Percentiles rank a stretch among this genome's conserved stretches.
Conservation (phyloP, 495 filamentous ascomycete species). For the Aspergillus nidulans region DNA sequence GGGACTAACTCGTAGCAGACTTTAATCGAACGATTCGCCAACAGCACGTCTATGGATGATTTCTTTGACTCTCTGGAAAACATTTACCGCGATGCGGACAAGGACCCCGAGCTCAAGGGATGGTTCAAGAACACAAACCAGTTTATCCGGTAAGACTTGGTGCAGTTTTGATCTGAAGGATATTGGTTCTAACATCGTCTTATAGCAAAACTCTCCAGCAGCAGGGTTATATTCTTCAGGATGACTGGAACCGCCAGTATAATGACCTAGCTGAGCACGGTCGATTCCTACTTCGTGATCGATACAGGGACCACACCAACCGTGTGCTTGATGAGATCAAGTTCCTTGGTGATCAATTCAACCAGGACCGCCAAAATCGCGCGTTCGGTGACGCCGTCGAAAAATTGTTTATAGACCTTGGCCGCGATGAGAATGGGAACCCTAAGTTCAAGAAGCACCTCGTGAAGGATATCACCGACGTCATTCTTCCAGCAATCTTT, state of each 20-base stretch:
- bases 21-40: constrained; percentile 92
- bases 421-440: constrained; percentile 79
- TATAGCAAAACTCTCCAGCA: constrained; percentile 68
- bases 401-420: constrained; percentile 84
- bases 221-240: constrained; percentile 86
- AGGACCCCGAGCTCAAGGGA: constrained; percentile 76
- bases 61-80: constrained; percentile 79
- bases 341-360: constrained; percentile 85
- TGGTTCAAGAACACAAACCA: constrained; percentile 81
- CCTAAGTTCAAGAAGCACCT: constrained; percentile 87
- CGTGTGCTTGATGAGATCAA: constrained; percentile 85
- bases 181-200: too few relatives aligned
- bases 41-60: constrained; percentile 83
- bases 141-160: constrained; percentile 66
- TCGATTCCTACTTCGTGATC: constrained; percentile 80
- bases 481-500: constrained; percentile 81
- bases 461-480: constrained; percentile 78
- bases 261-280: constrained; percentile 80
- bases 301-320: constrained; percentile 83
- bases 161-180: constrained; percentile 14
- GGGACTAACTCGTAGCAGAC: constrained; percentile 53
- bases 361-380: constrained; percentile 80
- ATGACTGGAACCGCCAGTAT: constrained; percentile 78
- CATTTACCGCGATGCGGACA: constrained; percentile 88
- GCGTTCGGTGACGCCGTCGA: constrained; percentile 68